These are phyloP conservation scores for Litchi chinensis DNA, from an alignment of 345 rosid species.

Conservation along the genomic window DNA sequence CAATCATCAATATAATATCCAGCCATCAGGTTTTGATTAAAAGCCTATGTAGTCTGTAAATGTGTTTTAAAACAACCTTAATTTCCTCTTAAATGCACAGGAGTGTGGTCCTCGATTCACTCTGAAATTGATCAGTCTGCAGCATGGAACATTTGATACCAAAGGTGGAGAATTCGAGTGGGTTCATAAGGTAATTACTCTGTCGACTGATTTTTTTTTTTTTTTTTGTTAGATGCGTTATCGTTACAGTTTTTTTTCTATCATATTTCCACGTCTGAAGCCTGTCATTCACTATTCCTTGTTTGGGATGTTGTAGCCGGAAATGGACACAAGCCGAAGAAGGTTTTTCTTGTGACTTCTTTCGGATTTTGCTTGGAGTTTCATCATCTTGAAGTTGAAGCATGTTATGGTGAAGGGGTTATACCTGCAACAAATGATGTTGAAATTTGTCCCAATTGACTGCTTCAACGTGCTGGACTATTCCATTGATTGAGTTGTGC, in stretches of 20 bases:
- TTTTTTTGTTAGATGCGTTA: background rate
- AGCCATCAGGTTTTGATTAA: background rate
- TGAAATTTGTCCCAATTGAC: background rate
- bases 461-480: background rate
- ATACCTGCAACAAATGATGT: conserved; percentile 6
- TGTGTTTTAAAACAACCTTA: background rate
- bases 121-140: conserved; percentile 72
- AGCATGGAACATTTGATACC: conserved; percentile 90
- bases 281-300: background rate
- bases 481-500: background rate
- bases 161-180: conserved; percentile 89
- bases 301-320: conserved; percentile 52
- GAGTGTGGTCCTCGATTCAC: conserved; percentile 95
- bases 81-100: conserved; percentile 34
- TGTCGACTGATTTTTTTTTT: conserved; percentile 16
- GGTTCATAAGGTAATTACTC: conserved; percentile 84
- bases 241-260: background rate
- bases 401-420: conserved; percentile 9
- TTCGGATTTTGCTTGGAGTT: background rate
- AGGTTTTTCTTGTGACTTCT: conserved; percentile 79
- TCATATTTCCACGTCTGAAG: background rate
- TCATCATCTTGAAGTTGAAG: background rate
- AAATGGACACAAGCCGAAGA: conserved; percentile 95
- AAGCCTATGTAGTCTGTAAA: background rate
- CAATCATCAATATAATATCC: no score